phyloP scores from a whole-genome alignment of 2,329 filamentous ascomycete species.

The Erysiphe neolycopersici region DNA sequence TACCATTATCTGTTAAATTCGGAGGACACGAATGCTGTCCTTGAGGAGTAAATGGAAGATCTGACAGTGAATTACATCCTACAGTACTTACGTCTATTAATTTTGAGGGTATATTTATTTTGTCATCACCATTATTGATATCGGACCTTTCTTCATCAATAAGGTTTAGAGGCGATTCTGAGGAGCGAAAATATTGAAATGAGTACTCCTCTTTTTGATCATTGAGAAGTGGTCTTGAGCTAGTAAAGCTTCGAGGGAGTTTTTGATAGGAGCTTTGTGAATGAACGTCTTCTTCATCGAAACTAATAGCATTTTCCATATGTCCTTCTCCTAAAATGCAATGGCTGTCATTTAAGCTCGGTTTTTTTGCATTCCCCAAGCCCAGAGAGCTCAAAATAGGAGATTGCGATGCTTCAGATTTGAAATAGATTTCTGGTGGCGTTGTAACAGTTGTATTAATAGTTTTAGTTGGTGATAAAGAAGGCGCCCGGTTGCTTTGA shows the following conservation, averaged over 20 bases:
- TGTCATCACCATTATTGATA: not conserved
- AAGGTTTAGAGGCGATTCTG: not conserved
- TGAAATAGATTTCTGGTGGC: not conserved
- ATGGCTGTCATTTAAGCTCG: conserved; percentile 18
- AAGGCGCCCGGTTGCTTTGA: conserved; percentile 3
- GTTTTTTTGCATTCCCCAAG: not conserved
- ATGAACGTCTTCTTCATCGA: not conserved
- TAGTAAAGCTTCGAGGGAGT: not conserved
- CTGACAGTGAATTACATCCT: not conserved
- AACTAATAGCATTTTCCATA: not conserved
- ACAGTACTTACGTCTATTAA: not conserved
- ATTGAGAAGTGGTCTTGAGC: not conserved
- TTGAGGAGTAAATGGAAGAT: not conserved
- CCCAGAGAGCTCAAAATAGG: not conserved
- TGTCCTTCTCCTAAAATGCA: conserved; percentile 34
- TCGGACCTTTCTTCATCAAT: not conserved
- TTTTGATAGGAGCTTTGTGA: not conserved
- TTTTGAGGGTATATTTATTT: not conserved
- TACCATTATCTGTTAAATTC: not conserved
- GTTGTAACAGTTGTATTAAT: not conserved
- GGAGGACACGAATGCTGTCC: not conserved
- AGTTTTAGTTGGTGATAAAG: not conserved
- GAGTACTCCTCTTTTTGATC: not conserved
- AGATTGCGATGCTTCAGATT: conserved; percentile 2
- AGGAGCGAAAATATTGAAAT: not conserved